Evolutionary conservation across 352 stramenopile species (phyloP).

Genomic region (Globisporangium rhizosaccharum): DNA sequence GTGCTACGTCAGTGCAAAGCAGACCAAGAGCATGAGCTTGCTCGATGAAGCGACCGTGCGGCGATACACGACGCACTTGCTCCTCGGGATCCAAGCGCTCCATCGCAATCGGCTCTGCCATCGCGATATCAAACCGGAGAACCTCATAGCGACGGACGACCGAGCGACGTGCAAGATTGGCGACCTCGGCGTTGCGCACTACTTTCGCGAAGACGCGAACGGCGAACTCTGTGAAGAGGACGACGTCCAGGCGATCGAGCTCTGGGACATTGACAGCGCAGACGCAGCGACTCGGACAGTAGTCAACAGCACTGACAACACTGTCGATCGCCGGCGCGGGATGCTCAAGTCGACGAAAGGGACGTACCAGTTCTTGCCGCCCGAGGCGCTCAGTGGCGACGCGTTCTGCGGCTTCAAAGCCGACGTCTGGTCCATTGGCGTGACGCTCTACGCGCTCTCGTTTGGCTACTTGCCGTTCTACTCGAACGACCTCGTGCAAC

Average conservation of each 20-base stretch:
- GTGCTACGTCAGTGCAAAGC: constrained; percentile 48
- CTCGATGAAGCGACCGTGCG: constrained; percentile 42
- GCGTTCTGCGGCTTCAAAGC: constrained; percentile 80
- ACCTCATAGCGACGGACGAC: constrained; percentile 62
- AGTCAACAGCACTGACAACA: constrained; percentile 8
- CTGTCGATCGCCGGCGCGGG: constrained; percentile 8
- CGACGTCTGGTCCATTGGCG: constrained; percentile 89
- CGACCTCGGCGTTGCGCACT: constrained; percentile 78
- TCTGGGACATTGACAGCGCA: constrained; percentile 30
- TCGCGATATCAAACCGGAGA: constrained; percentile 85
- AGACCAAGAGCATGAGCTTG: constrained; percentile 35
- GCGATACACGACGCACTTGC: constrained; percentile 48
- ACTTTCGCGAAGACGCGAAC: constrained; percentile 51
- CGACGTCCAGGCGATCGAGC: constrained; percentile 37
- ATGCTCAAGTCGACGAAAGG: constrained; percentile 70
- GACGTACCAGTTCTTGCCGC: constrained; percentile 72
- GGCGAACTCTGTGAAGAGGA: constrained; percentile 45
- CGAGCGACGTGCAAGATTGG: constrained; percentile 66
- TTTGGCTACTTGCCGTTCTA: constrained; percentile 88
- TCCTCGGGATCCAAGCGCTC: constrained; percentile 67
- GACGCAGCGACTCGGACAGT: neutral
- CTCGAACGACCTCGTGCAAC: constrained; percentile 68
- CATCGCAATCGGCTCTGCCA: constrained; percentile 75
- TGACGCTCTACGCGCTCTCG: constrained; percentile 89
- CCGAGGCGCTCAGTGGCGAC: constrained; percentile 56